These are phyloP conservation scores for Wickerhamiella allomyrinae DNA, from an alignment of 805 yeast species.

Conservation along the genomic window DNA sequence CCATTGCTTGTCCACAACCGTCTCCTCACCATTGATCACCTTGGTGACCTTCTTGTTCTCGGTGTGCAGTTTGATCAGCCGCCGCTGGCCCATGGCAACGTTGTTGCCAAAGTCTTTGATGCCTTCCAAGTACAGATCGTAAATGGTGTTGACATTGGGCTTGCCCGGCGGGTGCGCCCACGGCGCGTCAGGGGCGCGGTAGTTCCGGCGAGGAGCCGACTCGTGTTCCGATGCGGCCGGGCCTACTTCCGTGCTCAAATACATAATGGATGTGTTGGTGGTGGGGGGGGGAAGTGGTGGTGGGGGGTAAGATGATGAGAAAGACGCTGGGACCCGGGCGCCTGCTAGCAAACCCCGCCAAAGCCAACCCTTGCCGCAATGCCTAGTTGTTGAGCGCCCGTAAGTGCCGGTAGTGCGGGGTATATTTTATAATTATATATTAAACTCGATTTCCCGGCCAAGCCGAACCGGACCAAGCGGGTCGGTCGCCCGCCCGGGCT, in stretches of 20 bases:
- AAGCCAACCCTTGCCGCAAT: too few species aligned
- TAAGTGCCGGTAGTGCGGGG: too few species aligned
- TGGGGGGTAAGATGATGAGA: too few species aligned
- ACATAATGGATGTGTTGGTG: background rate
- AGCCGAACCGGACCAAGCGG: too few species aligned
- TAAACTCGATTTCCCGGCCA: too few species aligned
- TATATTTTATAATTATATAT: too few species aligned
- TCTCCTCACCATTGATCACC: slow-evolving; percentile 60
- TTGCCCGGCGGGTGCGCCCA: slow-evolving; percentile 50
- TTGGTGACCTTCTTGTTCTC: slow-evolving; percentile 66
- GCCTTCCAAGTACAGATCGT: slow-evolving; percentile 53
- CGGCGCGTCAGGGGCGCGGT: slow-evolving; percentile 25
- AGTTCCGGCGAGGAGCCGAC: slow-evolving; percentile 25
- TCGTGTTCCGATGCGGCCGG: slow-evolving; percentile 23
- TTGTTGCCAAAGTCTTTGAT: slow-evolving; percentile 40
- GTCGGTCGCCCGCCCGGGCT: too few species aligned
- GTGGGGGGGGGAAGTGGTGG: background rate
- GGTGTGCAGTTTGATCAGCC: slow-evolving; percentile 52
- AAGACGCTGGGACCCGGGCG: too few species aligned
- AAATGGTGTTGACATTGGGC: slow-evolving; percentile 42
- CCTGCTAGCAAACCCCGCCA: too few species aligned
- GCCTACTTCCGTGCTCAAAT: slow-evolving; percentile 22
- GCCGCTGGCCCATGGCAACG: slow-evolving; percentile 65
- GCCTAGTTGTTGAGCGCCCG: too few species aligned
- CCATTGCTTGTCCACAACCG: slow-evolving; percentile 75